Base-by-base conservation (phyloP, 441 rosid genomes). In the Erodium moschatum region DNA sequence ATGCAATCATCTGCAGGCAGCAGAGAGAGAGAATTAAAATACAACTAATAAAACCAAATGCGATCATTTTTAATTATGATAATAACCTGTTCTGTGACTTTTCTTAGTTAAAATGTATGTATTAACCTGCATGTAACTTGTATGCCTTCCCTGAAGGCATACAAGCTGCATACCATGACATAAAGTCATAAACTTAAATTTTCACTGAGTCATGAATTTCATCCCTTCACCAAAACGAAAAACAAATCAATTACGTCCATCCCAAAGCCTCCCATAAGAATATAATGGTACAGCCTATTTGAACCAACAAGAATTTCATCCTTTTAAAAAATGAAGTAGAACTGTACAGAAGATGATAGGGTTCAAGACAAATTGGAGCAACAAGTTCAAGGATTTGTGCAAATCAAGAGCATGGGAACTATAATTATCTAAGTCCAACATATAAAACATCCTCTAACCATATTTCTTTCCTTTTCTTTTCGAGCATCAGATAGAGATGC, bases 1-100 rank as follows among this genome's bases (percentile, higher is more conserved):
- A 74, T 77, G 10, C 69, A 35, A 73, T 90, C 94, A 85, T 85
- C 97, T 90, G 72, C 64, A 67, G 50, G 19, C 21, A 54, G 21
- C 61, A 69, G 72, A 76, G 38, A 73, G 38, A 73, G 29, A 11
- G 15, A 35, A 4, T 3, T 8, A 15, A 42, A 35, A 31, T 20
- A 67, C 31, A 68, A 58, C 58, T 54, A 6, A 70, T 29, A 6
- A 18, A 18, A 18, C 15, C 13, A 4, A n/a, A 4, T 13, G 6
- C 4, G 61, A 4, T 54, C 9, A 19, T 54, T 6, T 54, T 52
- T 19, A 15, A 7, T 54, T 54, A 54, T 7, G 8, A 16, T 54
- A 54, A 16, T 29, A 29, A 19, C 16, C 16, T 20, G 15, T 54
- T 18, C 61, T 16, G 61, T 54, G 61, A 7, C 10, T 54, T 54